Base-by-base conservation (phyloP, 78 protist species). In the Dictyostelium citrinum region DNA sequence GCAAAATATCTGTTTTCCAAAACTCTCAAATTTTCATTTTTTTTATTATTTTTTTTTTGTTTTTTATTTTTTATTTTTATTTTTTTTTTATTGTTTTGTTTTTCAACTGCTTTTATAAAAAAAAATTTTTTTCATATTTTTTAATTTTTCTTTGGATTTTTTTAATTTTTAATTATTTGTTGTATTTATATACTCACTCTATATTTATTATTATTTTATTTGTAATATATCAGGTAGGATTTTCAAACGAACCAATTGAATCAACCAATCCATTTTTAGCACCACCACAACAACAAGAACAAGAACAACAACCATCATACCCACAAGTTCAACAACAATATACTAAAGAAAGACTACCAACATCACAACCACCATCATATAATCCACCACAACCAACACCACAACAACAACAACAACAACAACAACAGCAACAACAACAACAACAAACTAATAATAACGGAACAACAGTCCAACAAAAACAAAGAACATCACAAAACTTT, bases 221-320 rank as follows among this genome's bases (percentile, higher is more conserved):
- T 31, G 41, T 33, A 60, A 60, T 60, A 64, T 64, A 24, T 27
- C 35, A 80, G 84, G 84, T 51, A 22, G 60, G 72, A 84, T 84
- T 75, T 27, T 84, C 82, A 84, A 75, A 84, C 82, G 84, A 80
- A 77, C 58, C 82, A 39, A 39, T 39, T 24, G 51, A 72, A 67
- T 37, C 91, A 75, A 31, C 24, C 14, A 88, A 88, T 24, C 93
- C 93, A 88, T 88, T 88, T 58, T 27, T 27, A 45, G 51, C 29
- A 22, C 91, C 49, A 75, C 80, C 60, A 11, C 60, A 12, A 49
- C 64, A 16, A 6, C 43, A 41, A 41, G 55, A 41, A 41, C 81
- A 75, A 75, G 16, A 71, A 74, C 61, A 84, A 71, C 77, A 17
- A 71, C 45, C 81, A 39, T 39, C 81, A 70, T 70, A 70, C 20